A percentile compares a stretch with the other conserved stretches of the same genome.
phyloP scores from a whole-genome alignment of 129 eudicot genomes.

The Deinandra increscens region DNA sequence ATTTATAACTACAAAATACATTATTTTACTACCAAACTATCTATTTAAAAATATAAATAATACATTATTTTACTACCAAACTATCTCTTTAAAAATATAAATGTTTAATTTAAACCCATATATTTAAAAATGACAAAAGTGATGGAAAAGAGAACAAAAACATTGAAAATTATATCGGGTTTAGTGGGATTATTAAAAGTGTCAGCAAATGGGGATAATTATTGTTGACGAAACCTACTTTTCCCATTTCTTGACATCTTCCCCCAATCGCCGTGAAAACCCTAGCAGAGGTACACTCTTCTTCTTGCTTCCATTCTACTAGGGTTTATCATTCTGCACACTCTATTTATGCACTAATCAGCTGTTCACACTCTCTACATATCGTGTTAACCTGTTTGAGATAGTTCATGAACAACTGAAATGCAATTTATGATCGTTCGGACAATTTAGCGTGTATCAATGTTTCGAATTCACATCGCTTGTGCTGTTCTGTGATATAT shows the following conservation, averaged over 20 bases:
- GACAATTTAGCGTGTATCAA: background rate
- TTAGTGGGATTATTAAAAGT: background rate
- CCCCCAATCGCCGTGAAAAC: constrained; percentile 39
- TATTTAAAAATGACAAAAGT: too few relatives aligned
- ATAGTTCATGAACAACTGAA: background rate
- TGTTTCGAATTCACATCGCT: background rate
- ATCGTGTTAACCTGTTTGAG: background rate
- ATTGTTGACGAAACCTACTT: constrained; percentile 24
- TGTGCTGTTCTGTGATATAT: background rate
- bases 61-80: too few relatives aligned
- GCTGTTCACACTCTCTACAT: background rate
- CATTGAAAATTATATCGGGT: too few relatives aligned
- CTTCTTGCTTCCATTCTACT: constrained; percentile 10
- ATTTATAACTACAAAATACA: too few relatives aligned
- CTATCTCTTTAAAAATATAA: too few relatives aligned
- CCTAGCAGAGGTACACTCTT: constrained; percentile 26
- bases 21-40: too few relatives aligned
- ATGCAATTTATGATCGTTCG: constrained; percentile 4
- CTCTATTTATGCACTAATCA: background rate
- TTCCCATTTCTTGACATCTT: constrained; percentile 28
- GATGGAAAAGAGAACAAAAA: too few relatives aligned
- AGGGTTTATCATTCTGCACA: constrained; percentile 13
- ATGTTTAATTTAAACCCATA: too few relatives aligned
- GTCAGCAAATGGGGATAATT: constrained; percentile 29
- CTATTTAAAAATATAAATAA: too few relatives aligned